phyloP scores from a whole-genome alignment of 169 alveolate species.

The Sarcocystis neurona region DNA sequence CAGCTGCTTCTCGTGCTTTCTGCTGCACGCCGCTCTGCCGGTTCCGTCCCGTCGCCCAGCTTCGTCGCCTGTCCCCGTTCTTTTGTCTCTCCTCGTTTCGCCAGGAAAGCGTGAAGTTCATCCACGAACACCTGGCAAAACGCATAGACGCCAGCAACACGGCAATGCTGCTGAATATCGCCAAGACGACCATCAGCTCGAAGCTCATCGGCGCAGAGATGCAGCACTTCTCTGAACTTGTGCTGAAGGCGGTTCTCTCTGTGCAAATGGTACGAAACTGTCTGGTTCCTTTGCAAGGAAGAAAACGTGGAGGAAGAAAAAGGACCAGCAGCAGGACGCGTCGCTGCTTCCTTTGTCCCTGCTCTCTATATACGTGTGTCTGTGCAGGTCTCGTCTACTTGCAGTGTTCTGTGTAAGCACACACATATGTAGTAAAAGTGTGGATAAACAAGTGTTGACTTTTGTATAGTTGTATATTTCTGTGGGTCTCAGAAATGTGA shows the following conservation, averaged over 20 bases:
- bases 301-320: constrained; percentile 35
- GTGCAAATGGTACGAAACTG: constrained; percentile 78
- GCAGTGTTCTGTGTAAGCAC: too few species aligned
- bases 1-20: too few species aligned
- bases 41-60: too few species aligned
- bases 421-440: too few species aligned
- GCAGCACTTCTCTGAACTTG: constrained; percentile 89
- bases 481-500: too few species aligned
- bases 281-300: not conserved
- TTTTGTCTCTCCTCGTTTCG: not conserved
- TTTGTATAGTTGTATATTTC: too few species aligned
- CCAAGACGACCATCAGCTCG: constrained; percentile 94
- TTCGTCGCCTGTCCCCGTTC: not conserved
- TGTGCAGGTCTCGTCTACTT: too few species aligned
- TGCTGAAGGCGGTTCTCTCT: constrained; percentile 92
- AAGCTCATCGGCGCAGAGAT: constrained; percentile 90
- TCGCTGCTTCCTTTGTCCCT: not conserved
- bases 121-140: constrained; percentile 88
- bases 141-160: constrained; percentile 83
- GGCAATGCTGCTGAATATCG: constrained; percentile 89
- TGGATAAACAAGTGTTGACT: too few species aligned
- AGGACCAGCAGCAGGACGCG: not conserved
- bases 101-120: constrained; percentile 91
- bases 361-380: not conserved
- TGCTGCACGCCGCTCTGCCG: too few species aligned